Base-by-base conservation (phyloP, 805 yeast genomes). In the Metschnikowia hibisci region DNA sequence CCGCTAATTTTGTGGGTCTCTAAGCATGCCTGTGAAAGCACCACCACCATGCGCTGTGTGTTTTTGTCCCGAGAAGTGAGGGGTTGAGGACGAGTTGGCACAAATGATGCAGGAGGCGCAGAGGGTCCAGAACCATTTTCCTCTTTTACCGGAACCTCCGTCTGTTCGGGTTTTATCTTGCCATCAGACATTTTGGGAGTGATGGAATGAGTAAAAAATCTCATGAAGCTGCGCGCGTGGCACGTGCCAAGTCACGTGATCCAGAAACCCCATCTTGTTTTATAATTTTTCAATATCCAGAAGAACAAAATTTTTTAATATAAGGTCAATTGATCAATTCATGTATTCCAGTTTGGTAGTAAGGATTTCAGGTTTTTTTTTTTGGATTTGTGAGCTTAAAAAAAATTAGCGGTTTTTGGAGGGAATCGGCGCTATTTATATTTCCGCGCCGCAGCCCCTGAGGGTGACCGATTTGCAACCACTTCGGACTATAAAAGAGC, bases 21-120 rank as follows among this genome's bases (percentile, higher is more conserved):
- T 45, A 93, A 72, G 55, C 97, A 90, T 12, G 99, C 99, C 59
- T 89, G 95, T 12, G 96, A 81, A 34, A 93, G 75, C n/a, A 93
- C 99, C 15, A 93, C 99, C 45, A 93, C 81, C 56, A 93, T 73
- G 58, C 99, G 77, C 64, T 88, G 82, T 9, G 96, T 83, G 47
- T 72, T 74, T 60, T 91, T 91, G 69, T 91, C 98, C 52, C 78
- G 84, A 0, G 97, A 87, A 32, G 79, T 80, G 43, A 90, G 73
- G 6, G 88, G 80, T 20, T 80, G 69, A 28, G 99, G 98, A 48
- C 88, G 90, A 34, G 81, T 81, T 10, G 98, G 98, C 18, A 89
- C 90, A 39, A 89, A 69, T 4, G 89, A 81, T 2, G 95, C 95
- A 7, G 57, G 55, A 9, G 50, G 47, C 11, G 51, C 41, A 2